phyloP scores from a whole-genome alignment of 345 rosid species.

The Pistacia vera region DNA sequence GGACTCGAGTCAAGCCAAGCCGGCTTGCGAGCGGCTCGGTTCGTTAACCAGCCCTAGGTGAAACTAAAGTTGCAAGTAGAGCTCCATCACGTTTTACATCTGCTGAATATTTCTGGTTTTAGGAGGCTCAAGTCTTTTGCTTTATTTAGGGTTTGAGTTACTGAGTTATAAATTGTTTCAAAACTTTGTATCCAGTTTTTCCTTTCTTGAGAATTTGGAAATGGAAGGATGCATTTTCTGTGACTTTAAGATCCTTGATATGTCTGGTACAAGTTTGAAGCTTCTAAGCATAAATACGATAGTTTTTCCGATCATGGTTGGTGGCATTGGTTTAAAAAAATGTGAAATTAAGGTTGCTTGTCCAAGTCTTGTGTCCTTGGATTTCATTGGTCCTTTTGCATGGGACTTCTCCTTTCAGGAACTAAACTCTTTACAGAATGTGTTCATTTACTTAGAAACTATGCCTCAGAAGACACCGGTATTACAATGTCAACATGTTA shows the following conservation, averaged over 20 bases:
- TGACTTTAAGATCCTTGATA: neutral
- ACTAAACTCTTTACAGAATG: neutral
- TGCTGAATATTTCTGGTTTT: neutral
- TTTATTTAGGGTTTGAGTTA: neutral
- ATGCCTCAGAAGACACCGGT: no score
- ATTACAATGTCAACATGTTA: neutral
- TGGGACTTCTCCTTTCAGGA: neutral
- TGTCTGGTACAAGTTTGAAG: neutral
- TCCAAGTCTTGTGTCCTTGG: neutral
- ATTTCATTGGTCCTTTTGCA: neutral
- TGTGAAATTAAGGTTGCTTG: constrained; percentile 1
- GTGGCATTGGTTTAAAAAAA: neutral
- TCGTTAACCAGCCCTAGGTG: no score
- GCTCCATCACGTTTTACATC: no score
- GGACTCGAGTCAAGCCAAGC: no score
- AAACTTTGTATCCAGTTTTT: neutral
- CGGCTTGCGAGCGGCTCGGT: no score
- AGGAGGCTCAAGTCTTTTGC: neutral
- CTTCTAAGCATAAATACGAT: neutral
- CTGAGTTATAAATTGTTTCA: neutral
- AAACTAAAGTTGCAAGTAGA: no score
- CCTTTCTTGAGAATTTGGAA: constrained; percentile 2
- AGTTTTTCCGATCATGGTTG: neutral
- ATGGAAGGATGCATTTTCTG: neutral
- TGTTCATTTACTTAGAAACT: neutral